Conservation (phyloP, 2,329 filamentous ascomycete genomes). For the Furcasterigmium sp. region DNA sequence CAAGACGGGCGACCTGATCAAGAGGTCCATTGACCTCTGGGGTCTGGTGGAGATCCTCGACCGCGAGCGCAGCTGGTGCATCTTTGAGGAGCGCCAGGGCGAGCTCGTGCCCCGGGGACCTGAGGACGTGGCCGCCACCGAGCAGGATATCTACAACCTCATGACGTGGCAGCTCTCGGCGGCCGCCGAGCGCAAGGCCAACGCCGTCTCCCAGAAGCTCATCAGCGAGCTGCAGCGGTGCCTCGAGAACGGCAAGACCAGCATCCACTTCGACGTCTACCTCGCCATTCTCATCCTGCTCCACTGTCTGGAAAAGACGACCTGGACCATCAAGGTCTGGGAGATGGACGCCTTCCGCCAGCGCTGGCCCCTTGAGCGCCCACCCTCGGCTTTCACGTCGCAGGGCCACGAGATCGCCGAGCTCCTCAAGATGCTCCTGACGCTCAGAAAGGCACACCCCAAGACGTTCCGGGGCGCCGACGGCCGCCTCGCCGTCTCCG, state of each 20-base stretch:
- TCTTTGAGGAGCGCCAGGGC: constrained; percentile 40
- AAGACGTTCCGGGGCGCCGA: constrained; percentile 41
- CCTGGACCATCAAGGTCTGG: constrained; percentile 65
- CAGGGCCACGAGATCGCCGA: constrained; percentile 56
- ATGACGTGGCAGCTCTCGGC: constrained; percentile 61
- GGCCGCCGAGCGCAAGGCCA: constrained; percentile 59
- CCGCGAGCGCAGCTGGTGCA: constrained; percentile 57
- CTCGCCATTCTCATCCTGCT: constrained; percentile 57
- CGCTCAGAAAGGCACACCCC: constrained; percentile 55
- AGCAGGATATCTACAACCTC: constrained; percentile 54
- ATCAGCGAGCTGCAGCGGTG: constrained; percentile 56
- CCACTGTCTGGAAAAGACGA: constrained; percentile 63
- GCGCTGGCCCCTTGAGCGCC: constrained; percentile 55
- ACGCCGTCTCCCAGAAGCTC: constrained; percentile 51
- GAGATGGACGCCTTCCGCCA: constrained; percentile 55
- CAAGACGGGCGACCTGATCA: constrained; percentile 48
- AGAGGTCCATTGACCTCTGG: constrained; percentile 58
- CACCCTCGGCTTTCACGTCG: constrained; percentile 50
- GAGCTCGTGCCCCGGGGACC: constrained; percentile 39
- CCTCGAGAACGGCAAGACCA: constrained; percentile 55
- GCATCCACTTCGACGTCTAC: constrained; percentile 56
- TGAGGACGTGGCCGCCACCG: constrained; percentile 41
- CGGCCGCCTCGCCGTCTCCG: constrained; percentile 40
- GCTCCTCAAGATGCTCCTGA: constrained; percentile 55
- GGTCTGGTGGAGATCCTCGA: constrained; percentile 61